These are phyloP conservation scores for Xylaria flabelliformis DNA, from an alignment of 495 filamentous ascomycete species.

Conservation along the genomic window DNA sequence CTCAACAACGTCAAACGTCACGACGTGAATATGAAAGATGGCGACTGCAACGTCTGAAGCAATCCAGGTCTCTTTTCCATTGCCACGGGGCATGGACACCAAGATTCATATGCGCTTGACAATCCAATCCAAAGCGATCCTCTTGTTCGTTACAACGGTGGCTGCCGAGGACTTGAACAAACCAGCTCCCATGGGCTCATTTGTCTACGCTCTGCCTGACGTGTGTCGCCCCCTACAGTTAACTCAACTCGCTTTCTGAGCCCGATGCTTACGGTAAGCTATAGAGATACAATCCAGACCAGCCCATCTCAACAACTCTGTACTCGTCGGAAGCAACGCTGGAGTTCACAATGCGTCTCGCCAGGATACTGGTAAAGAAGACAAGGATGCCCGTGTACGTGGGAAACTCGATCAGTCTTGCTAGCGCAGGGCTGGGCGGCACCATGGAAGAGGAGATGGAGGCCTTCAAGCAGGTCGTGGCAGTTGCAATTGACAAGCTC, in stretches of 20 bases:
- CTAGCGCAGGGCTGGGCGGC: constrained; percentile 70
- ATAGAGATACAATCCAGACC: constrained; percentile 61
- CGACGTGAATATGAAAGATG: constrained; percentile 36
- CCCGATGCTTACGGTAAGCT: constrained; percentile 5
- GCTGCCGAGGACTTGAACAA: constrained; percentile 62
- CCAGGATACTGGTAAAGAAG: constrained; percentile 78
- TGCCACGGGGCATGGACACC: constrained; percentile 78
- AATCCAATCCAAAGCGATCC: constrained; percentile 66
- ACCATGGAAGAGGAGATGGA: constrained; percentile 95
- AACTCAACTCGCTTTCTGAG: neutral
- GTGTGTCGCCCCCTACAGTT: constrained; percentile 54
- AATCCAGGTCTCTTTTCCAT: constrained; percentile 75
- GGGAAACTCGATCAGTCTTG: constrained; percentile 74
- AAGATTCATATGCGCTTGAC: constrained; percentile 81
- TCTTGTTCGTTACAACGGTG: constrained; percentile 79
- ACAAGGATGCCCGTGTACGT: constrained; percentile 79
- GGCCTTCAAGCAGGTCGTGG: constrained; percentile 73
- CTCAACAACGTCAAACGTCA: neutral
- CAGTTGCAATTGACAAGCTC: constrained; percentile 68
- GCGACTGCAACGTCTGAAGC: constrained; percentile 36
- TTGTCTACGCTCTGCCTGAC: constrained; percentile 92
- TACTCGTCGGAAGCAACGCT: constrained; percentile 75
- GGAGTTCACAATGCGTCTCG: constrained; percentile 84
- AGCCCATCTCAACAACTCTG: constrained; percentile 77
- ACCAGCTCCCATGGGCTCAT: constrained; percentile 71